Percentiles rank a stretch among this genome's conserved stretches.
Conservation (phyloP, 495 filamentous ascomycete genomes). For the Aspergillus egyptiacus region DNA sequence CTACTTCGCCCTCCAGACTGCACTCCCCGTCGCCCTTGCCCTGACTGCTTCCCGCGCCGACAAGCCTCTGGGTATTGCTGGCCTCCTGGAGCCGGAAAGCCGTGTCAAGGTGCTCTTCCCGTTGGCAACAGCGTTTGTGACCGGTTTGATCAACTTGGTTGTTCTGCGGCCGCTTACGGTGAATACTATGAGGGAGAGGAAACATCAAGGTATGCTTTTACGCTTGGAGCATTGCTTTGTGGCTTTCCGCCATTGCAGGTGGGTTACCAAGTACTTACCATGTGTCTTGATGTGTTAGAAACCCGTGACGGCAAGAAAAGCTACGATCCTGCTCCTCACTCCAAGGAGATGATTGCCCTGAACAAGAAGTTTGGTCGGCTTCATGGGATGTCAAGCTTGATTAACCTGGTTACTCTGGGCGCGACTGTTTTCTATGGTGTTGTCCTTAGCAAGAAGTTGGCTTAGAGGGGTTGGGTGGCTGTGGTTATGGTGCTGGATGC, state of each 20-base stretch:
- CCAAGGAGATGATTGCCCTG: constrained; percentile 70
- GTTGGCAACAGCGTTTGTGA: constrained; percentile 55
- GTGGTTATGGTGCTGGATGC: background rate
- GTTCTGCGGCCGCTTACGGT: constrained; percentile 67
- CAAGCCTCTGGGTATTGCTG: constrained; percentile 41
- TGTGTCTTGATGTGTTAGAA: constrained; percentile 41
- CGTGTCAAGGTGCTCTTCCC: constrained; percentile 56
- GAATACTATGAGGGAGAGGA: constrained; percentile 65
- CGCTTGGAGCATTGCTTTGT: background rate
- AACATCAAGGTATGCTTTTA: constrained; percentile 59
- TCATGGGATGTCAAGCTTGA: constrained; percentile 69
- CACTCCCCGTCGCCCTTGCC: constrained; percentile 64
- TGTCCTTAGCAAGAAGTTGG: constrained; percentile 54
- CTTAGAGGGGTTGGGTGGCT: background rate
- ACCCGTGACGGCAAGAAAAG: constrained; percentile 77
- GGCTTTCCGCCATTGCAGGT: background rate
- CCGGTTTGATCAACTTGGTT: constrained; percentile 59
- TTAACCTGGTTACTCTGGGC: constrained; percentile 65
- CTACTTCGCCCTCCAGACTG: constrained; percentile 79
- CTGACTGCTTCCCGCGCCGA: constrained; percentile 65
- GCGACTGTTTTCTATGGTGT: constrained; percentile 69
- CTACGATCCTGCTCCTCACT: constrained; percentile 68
- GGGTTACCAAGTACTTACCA: background rate
- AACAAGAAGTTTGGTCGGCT: constrained; percentile 74
- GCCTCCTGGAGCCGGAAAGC: constrained; percentile 51